These are phyloP conservation scores for Colletotrichum endophyticum DNA, from an alignment of 2,329 filamentous ascomycete species.

Conservation along the genomic window DNA sequence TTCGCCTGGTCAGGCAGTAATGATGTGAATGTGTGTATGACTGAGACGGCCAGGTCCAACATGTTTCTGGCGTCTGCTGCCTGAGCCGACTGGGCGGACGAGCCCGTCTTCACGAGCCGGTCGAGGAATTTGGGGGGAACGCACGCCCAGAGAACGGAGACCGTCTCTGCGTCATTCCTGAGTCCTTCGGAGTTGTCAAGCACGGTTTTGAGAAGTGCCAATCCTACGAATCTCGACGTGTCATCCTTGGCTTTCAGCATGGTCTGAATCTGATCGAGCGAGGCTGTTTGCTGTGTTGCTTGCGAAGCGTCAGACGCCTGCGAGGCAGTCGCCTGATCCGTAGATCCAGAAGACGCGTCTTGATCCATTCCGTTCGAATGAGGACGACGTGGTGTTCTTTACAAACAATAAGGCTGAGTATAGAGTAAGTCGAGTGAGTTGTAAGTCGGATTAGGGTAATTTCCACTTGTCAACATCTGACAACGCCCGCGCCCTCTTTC, in stretches of 20 bases:
- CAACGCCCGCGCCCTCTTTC: not conserved
- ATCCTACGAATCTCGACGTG: conserved; percentile 71
- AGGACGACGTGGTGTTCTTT: not conserved
- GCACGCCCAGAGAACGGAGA: conserved; percentile 62
- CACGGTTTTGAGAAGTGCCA: conserved; percentile 69
- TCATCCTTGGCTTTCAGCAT: conserved; percentile 67
- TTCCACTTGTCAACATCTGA: not conserved
- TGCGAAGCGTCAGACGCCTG: not conserved
- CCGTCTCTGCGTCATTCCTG: conserved; percentile 47
- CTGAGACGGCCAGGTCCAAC: conserved; percentile 66
- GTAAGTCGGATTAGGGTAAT: not conserved
- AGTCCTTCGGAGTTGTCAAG: conserved; percentile 65
- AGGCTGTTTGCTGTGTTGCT: conserved; percentile 17
- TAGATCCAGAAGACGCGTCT: not conserved
- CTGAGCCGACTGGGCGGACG: conserved; percentile 34
- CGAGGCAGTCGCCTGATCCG: not conserved
- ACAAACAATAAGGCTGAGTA: not conserved
- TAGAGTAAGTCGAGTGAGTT: not conserved
- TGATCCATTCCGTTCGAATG: not conserved
- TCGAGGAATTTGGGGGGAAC: conserved; percentile 69
- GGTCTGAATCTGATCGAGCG: conserved; percentile 55
- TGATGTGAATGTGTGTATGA: conserved; percentile 66
- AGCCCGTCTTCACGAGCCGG: conserved; percentile 63
- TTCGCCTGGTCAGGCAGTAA: conserved; percentile 57
- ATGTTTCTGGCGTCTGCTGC: conserved; percentile 59